Evolutionary conservation across 2,329 filamentous ascomycete species (phyloP), one percentile per base, ranked within the genome.

Genomic region (Talaromyces piceae): DNA sequence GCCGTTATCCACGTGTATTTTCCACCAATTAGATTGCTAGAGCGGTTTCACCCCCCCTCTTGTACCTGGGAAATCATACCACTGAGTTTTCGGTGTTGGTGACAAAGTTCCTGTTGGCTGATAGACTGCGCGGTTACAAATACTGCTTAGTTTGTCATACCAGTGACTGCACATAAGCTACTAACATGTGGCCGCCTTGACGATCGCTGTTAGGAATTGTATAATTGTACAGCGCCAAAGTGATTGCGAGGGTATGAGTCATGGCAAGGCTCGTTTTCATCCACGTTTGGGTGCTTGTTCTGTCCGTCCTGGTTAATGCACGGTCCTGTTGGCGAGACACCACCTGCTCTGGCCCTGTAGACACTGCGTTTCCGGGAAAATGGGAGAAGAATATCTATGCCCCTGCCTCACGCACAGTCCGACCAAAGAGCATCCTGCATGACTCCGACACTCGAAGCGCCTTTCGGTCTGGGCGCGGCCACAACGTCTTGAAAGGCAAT

Each of bases 301-400:
- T 61, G 55, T 28, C 55, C 31, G 46, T 50, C n/a, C 11, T 49
- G 9, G 52, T 50, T 8, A 46, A 46, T 41, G 59, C 62, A 13
- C 20, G 55, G 51, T 22, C 22, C 41, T 84, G 80, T 60, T 84
- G 80, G 80, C 69, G 76, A 53, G 62, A 80, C 49, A 77, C 76
- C 1, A 61, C 70, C 18, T 84, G 81, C 59, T 75, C 69, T 18
- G 75, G 75, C 3, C 74, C 78, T 3, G 60, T 61, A 8, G 62
- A 73, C 5, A 61, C 75, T 5, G 72, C 79, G 0, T 84, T 83
- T 54, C 70, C 73, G 2, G 81, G 81, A 1, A 64, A 66, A 13
- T 84, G 81, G 81, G 76, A 84, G 27, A 62, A 70, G 1, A 77
- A 80, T 57, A 83, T 79, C 45, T 81, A 75, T 56, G 75, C 80